These are phyloP conservation scores for Colletotrichum nymphaeae DNA, from an alignment of 2,329 filamentous ascomycete species.

Conservation along the genomic window DNA sequence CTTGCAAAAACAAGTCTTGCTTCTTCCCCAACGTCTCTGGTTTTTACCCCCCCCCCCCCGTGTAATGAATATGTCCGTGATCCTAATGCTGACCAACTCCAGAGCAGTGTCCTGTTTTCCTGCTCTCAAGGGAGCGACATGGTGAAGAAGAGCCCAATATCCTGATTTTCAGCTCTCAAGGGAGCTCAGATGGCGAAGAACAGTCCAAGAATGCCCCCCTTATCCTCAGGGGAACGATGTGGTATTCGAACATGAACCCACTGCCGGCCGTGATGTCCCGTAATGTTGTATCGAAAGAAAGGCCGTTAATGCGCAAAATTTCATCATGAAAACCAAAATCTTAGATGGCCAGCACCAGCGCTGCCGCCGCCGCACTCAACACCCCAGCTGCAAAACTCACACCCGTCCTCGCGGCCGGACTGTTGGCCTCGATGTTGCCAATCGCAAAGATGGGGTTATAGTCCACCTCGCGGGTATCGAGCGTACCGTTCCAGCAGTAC, in stretches of 20 bases:
- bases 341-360: conserved; percentile 10
- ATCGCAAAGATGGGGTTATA: conserved; percentile 48
- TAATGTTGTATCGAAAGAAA: too few species aligned
- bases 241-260: too few species aligned
- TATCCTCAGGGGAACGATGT: too few species aligned
- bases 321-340: not conserved
- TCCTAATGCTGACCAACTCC: not conserved
- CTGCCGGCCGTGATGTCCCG: too few species aligned
- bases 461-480: conserved; percentile 37
- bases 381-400: conserved; percentile 13
- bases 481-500: conserved; percentile 96
- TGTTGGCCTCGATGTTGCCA: conserved; percentile 35
- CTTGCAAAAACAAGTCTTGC: not conserved
- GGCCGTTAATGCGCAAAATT: not conserved
- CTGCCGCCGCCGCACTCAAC: not conserved
- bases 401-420: conserved; percentile 18
- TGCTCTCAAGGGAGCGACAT: not conserved
- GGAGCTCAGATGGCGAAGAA: not conserved
- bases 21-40: not conserved
- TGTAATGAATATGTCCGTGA: not conserved
- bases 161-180: not conserved
- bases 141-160: not conserved
- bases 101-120: not conserved
- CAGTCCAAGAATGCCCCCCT: too few species aligned
- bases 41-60: not conserved